phyloP scores from a whole-genome alignment of 805 yeast genomes.

The Kodamaea hsintzibuensis region DNA sequence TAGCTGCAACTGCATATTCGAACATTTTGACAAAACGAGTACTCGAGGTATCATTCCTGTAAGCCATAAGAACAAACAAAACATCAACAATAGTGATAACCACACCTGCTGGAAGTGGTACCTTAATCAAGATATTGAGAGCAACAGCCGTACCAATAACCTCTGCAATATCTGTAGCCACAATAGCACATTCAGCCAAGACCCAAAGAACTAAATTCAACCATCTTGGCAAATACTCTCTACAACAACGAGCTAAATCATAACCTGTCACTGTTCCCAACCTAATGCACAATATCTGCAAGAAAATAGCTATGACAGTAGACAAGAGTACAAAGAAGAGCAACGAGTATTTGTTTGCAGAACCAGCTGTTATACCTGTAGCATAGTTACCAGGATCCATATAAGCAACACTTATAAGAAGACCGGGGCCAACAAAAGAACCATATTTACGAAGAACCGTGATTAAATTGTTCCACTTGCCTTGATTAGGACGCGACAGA shows the following conservation, averaged over 20 bases:
- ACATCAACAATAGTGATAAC: constrained; percentile 47
- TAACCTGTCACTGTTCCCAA: constrained; percentile 51
- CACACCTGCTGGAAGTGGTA: constrained; percentile 53
- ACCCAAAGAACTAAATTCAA: constrained; percentile 40
- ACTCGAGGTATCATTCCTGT: constrained; percentile 44
- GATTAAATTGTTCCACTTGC: constrained; percentile 1
- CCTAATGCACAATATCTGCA: constrained; percentile 46
- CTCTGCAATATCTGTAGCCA: constrained; percentile 55
- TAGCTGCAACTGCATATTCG: constrained; percentile 42
- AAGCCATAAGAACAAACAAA: constrained; percentile 47
- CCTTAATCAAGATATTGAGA: constrained; percentile 42
- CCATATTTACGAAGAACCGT: constrained; percentile 33
- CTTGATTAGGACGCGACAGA: background rate
- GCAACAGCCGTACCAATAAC: constrained; percentile 56
- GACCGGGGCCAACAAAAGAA: constrained; percentile 48
- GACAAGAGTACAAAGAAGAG: constrained; percentile 45
- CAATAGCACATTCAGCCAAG: constrained; percentile 49
- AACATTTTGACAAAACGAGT: constrained; percentile 34
- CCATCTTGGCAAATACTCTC: constrained; percentile 42
- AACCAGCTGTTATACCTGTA: constrained; percentile 50
- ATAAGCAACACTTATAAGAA: constrained; percentile 50
- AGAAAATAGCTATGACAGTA: constrained; percentile 46
- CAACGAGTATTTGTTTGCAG: constrained; percentile 43
- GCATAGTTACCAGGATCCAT: constrained; percentile 58
- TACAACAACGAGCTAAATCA: constrained; percentile 47